Evolutionary conservation across 192 early-diverging fungal genomes (phyloP).

Genomic region (Lunasporangiospora selenospora): DNA sequence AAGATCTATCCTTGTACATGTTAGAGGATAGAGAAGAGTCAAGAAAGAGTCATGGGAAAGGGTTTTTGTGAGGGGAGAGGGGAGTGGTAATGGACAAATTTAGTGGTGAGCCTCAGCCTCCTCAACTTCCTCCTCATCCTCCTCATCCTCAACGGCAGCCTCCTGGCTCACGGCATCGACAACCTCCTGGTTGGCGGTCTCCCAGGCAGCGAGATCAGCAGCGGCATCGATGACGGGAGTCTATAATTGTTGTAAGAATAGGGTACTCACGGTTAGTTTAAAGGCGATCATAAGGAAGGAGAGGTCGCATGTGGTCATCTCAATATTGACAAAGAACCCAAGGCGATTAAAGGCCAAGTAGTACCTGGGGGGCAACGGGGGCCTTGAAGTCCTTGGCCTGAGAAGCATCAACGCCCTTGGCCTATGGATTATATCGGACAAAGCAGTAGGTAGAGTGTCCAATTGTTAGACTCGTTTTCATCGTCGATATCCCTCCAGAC

Average conservation of each 20-base stretch:
- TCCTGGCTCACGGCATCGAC: slow-evolving; percentile 38
- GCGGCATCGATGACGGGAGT: slow-evolving; percentile 28
- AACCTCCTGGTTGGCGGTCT: slow-evolving; percentile 46
- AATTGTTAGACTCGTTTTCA: background rate
- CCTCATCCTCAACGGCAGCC: slow-evolving; percentile 28
- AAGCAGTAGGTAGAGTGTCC: background rate
- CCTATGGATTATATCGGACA: no score
- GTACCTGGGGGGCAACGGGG: slow-evolving; percentile 37
- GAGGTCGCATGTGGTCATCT: no score
- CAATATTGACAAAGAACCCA: no score
- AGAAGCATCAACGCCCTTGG: slow-evolving; percentile 33
- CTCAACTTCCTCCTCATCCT: slow-evolving; percentile 32
- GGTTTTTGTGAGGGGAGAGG: no score
- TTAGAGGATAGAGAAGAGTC: background rate
- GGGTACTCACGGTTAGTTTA: no score
- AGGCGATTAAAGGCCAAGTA: no score
- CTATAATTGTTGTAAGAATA: slow-evolving; percentile 13
- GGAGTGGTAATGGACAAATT: slow-evolving; percentile 5
- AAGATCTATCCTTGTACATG: no score
- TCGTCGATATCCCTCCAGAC: background rate
- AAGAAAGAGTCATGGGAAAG: no score
- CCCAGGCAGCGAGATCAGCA: slow-evolving; percentile 46
- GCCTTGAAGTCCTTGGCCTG: slow-evolving; percentile 50
- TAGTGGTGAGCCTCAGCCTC: slow-evolving; percentile 45
- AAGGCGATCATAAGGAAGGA: no score